A percentile compares a stretch with the other conserved stretches of the same genome.
Conservation (phyloP, 176 grass and related monocot genomes). For the Juncus inflexus region DNA sequence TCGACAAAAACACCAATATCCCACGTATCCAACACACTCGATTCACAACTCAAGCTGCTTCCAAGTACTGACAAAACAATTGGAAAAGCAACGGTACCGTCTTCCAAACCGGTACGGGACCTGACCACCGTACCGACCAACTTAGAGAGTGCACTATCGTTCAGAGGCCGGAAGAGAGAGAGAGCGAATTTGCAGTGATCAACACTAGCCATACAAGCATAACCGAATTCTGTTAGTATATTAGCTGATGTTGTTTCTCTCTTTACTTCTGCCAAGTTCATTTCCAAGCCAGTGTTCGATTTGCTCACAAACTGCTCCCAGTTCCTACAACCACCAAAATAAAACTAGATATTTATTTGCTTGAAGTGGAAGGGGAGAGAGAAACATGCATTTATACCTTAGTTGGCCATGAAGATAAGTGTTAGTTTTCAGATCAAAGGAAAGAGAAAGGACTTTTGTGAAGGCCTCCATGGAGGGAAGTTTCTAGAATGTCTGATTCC, state of each 20-base stretch:
- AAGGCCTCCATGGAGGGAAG: too few relatives aligned
- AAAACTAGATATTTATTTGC: not conserved
- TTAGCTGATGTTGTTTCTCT: conserved; percentile 65
- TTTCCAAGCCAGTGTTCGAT: conserved; percentile 50
- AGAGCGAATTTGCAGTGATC: conserved; percentile 63
- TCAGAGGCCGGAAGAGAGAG: conserved; percentile 63
- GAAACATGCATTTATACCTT: too few relatives aligned
- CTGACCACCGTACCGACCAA: conserved; percentile 61
- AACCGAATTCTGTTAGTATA: conserved; percentile 63
- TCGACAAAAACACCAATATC: conserved; percentile 79
- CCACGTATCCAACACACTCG: conserved; percentile 52
- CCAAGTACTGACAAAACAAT: conserved; percentile 57
- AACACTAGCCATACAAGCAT: conserved; percentile 56
- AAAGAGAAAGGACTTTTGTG: too few relatives aligned
- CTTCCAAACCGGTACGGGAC: conserved; percentile 43
- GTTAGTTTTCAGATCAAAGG: too few relatives aligned
- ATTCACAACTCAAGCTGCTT: conserved; percentile 47
- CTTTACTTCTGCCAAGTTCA: conserved; percentile 60
- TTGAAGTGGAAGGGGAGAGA: too few relatives aligned
- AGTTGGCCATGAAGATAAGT: too few relatives aligned
- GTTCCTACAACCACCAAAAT: conserved; percentile 34
- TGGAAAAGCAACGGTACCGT: conserved; percentile 55
- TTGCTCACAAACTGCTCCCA: conserved; percentile 39
- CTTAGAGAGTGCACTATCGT: conserved; percentile 63
- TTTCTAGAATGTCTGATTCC: too few relatives aligned